Percentiles rank a stretch among this genome's conserved stretches.
Evolutionary conservation across 2,329 filamentous ascomycete species (phyloP).

Genomic region (Aspergillus sp.): DNA sequence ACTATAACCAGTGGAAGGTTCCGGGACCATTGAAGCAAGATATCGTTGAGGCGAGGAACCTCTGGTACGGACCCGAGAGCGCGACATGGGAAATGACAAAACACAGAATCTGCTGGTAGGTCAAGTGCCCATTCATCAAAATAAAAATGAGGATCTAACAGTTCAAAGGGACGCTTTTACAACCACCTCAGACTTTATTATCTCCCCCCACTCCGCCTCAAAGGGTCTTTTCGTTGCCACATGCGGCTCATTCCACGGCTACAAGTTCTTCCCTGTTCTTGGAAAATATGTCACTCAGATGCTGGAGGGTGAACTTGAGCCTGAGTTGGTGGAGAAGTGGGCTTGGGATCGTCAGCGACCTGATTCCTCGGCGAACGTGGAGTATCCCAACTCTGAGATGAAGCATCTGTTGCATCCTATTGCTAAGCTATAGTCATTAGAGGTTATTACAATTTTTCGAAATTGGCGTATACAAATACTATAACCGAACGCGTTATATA

Average conservation of each 20-base stretch:
- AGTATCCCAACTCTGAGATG: slow-evolving; percentile 57
- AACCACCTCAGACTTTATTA: slow-evolving; percentile 50
- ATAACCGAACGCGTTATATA: not conserved
- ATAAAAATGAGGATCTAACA: slow-evolving; percentile 2
- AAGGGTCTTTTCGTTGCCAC: slow-evolving; percentile 40
- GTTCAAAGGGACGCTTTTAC: slow-evolving; percentile 59
- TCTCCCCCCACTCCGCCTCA: slow-evolving; percentile 40
- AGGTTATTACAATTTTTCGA: not conserved
- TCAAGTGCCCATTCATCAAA: slow-evolving; percentile 5
- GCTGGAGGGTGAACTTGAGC: slow-evolving; percentile 18
- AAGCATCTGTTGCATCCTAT: slow-evolving; percentile 43
- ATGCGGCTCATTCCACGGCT: slow-evolving; percentile 24
- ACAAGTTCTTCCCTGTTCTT: slow-evolving; percentile 26
- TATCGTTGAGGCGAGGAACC: slow-evolving; percentile 51
- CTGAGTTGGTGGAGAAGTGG: slow-evolving; percentile 21
- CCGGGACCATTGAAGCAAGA: slow-evolving; percentile 53
- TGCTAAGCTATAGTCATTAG: slow-evolving; percentile 21
- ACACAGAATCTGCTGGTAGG: slow-evolving; percentile 64
- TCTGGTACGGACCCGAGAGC: slow-evolving; percentile 57
- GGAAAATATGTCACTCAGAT: slow-evolving; percentile 24
- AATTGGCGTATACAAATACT: not conserved
- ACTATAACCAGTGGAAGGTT: slow-evolving; percentile 63
- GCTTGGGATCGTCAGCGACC: slow-evolving; percentile 52
- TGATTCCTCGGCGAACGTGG: slow-evolving; percentile 47
- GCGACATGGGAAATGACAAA: slow-evolving; percentile 56